Base-by-base conservation (phyloP, 129 eudicot species). In the Ambrosia artemisiifolia region DNA sequence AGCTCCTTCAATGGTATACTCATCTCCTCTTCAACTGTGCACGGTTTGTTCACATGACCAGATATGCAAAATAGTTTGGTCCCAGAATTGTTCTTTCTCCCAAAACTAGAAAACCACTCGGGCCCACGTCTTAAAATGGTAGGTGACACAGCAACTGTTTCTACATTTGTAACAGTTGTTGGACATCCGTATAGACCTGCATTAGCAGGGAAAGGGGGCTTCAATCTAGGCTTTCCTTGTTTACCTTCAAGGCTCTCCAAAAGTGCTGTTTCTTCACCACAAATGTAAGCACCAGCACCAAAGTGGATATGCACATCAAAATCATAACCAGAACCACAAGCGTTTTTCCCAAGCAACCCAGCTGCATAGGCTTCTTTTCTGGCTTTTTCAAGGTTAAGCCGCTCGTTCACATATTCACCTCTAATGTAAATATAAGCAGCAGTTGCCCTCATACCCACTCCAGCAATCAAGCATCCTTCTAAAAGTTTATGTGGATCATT, bases 1-100 rank as follows among this genome's bases (percentile, higher is more conserved):
- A 92, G 82, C 82, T 92, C 98, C 81, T 89, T 92, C 75, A 92
- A 83, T 10, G 98, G 80, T 28, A 92, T 92, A 54, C 98, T 92
- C 98, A 93, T 93, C 71, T 93, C 98, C 84, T 93, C 98, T 70
- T 87, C 95, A 13, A 93, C 98, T 2, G 98, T 92, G 76, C 98
- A 89, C 0, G 98, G 98, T 75, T 90, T 93, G 77, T 93, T 93
- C 50, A 93, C 98, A 59, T 93, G 96, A 33, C 98, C 98, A 6
- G 98, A 93, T 44, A 79, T 79, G 69, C 99, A 90, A 50, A 90
- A 90, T 1, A 95, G 77, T 65, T 95, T 95, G 3, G 99, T 95
- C 6, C 99, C 99, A 0, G 97, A 77, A 76, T 95, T 90, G 72
- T 90, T 90, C 73, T 90, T 95, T 83, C 97, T 81, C 51, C 97